Base-by-base conservation (phyloP, 163 green algal genomes). In the Chlorella variabilis region DNA sequence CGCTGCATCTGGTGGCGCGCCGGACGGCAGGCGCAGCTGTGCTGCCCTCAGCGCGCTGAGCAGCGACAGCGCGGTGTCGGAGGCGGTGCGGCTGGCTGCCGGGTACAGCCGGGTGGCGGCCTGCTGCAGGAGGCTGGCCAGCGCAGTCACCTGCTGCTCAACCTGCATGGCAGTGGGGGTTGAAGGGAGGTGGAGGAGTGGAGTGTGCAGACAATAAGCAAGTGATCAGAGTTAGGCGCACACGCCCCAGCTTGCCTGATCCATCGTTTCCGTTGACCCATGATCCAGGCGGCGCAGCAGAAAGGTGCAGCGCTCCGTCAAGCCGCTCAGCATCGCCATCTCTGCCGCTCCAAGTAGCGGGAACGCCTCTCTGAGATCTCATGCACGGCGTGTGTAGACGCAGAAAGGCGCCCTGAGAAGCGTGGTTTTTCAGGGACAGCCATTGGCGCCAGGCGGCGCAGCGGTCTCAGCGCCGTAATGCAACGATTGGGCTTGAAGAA, bases 121-220 rank as follows among this genome's bases (percentile, higher is more conserved):
- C 13, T 82, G 62, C 63, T 75, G 45, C 76, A 82, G 36, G 33
- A 82, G 27, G 25, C 25, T 20, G 13, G 27, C 49, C 76, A 82
- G 2, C 2, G 76, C 31, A 27, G 45, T 49, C 27, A 66, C 63
- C 4, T 74, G 63, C 21, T 3, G 9, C 25, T 80, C 36, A 4
- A 80, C 20, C 73, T 70, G 73, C 73, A 38, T 3, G 23, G 20
- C 21, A 48, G 4, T 23, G 4, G 38, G 21, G 56, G 9, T 41
- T n/a, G 20, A 63, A 29, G 45, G 15, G 45, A 54, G 45, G 11
- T 23, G 45, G 11, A 23, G 15, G 15, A 54, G 11, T 2, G 21
- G 38, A 39, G 25, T 33, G 11, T 33, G 66, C 39, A 15, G 2
- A 27, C 0, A 75, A n/a, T 59, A n/a, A 75, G 29, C 0, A 59